Evolutionary conservation across 306 rosid species (phyloP).

Genomic region (Quercus engelmannii): DNA sequence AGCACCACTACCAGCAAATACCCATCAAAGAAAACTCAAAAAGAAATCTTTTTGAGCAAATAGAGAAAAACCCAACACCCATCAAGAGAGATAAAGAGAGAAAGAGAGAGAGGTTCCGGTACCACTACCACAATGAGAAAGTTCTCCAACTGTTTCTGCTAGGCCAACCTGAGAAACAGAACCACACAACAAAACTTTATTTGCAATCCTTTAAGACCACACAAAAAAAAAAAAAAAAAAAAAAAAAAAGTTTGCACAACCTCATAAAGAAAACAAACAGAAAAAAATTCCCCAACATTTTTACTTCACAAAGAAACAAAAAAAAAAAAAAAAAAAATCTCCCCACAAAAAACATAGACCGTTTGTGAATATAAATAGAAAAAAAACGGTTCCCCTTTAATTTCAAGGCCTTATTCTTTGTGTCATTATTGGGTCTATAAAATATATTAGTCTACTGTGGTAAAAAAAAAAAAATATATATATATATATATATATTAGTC

Average conservation of each 20-base stretch:
- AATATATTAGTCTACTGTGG: not conserved
- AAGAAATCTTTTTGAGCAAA: not conserved
- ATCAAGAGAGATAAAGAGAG: not conserved
- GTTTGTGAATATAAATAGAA: constrained; percentile 1
- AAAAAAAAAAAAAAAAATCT: constrained; percentile 35
- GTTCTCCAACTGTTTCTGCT: constrained; percentile 41
- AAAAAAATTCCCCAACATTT: constrained; percentile 29
- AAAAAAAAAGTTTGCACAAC: constrained; percentile 39
- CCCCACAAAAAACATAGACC: constrained; percentile 30
- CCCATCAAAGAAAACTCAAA: constrained; percentile 11
- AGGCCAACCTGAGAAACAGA: constrained; percentile 45
- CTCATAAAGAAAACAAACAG: constrained; percentile 36
- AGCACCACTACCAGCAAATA: not conserved
- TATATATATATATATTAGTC: not conserved
- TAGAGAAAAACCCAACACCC: constrained; percentile 10
- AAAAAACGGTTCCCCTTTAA: not conserved
- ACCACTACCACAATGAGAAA: constrained; percentile 26
- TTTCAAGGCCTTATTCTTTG: not conserved
- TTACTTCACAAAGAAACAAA: constrained; percentile 14
- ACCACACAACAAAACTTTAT: constrained; percentile 54
- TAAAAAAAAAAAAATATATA: no score
- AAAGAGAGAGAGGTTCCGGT: constrained; percentile 36
- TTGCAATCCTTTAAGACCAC: constrained; percentile 12
- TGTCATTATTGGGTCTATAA: constrained; percentile 9
- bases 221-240: not conserved